phyloP scores from a whole-genome alignment of 768 basidiomycete genomes.

The Austroboletus eburneus region DNA sequence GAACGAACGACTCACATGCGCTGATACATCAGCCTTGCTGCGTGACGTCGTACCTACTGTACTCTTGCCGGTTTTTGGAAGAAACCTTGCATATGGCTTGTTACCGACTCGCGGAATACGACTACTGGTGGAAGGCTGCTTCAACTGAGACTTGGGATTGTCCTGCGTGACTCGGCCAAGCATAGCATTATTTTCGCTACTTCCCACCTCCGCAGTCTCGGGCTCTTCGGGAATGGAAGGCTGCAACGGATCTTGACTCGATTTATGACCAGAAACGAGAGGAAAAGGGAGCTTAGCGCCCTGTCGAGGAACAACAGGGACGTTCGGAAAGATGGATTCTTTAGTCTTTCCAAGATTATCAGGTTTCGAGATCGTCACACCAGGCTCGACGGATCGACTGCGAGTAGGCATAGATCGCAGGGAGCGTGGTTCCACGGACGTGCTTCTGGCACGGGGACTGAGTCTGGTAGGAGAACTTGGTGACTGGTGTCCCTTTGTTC shows the following conservation, averaged over 20 bases:
- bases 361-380: constrained; percentile 3
- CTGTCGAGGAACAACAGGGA: constrained; percentile 5
- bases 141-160: constrained; percentile 42
- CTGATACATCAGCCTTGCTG: constrained; percentile 3
- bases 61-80: constrained; percentile 5
- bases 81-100: constrained; percentile 54
- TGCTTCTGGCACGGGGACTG: constrained; percentile 26
- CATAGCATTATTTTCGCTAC: constrained; percentile 11
- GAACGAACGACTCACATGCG: constrained; percentile 18
- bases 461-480: constrained; percentile 16
- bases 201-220: constrained; percentile 7
- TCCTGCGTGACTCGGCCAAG: constrained; percentile 17
- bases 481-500: constrained; percentile 12
- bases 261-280: constrained; percentile 21
- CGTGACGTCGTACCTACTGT: constrained; percentile 5
- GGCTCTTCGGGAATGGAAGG: constrained; percentile 34
- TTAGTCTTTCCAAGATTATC: constrained; percentile 11
- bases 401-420: constrained; percentile 11
- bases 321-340: constrained; percentile 21
- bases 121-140: constrained; percentile 45
- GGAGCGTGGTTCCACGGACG: constrained; percentile 35
- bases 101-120: constrained; percentile 57
- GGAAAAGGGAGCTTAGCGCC: constrained; percentile 27
- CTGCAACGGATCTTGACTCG: constrained; percentile 17
- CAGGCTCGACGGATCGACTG: constrained; percentile 31